phyloP scores from a whole-genome alignment of 2,329 filamentous ascomycete species.

The Huntiella abstrusa region DNA sequence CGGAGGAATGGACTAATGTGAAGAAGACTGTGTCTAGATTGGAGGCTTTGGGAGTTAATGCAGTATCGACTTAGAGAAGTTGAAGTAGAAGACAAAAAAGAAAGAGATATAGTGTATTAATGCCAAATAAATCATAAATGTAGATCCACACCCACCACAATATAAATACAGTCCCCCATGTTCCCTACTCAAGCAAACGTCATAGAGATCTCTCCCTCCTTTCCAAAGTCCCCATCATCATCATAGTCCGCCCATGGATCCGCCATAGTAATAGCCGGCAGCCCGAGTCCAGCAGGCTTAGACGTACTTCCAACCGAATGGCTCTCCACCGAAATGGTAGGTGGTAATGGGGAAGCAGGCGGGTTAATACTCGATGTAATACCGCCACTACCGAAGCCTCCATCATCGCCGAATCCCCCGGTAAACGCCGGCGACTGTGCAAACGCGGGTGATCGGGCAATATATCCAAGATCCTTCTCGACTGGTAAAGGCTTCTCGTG shows the following conservation, averaged over 20 bases:
- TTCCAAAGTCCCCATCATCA: constrained; percentile 41
- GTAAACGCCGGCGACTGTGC: constrained; percentile 13
- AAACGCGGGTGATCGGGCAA: constrained; percentile 12
- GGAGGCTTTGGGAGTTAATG: constrained; percentile 40
- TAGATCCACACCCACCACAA: too few species aligned
- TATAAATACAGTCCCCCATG: too few species aligned
- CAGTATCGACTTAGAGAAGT: constrained; percentile 19
- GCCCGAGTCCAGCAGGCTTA: constrained; percentile 21
- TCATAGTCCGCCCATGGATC: constrained; percentile 55
- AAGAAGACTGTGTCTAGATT: constrained; percentile 72
- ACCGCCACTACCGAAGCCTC: not conserved
- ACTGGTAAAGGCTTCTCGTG: constrained; percentile 19
- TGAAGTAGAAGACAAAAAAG: not conserved
- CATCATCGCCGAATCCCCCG: not conserved
- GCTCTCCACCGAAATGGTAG: not conserved
- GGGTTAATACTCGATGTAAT: constrained; percentile 7
- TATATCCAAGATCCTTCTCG: constrained; percentile 18
- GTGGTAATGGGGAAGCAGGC: constrained; percentile 10
- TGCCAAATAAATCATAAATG: too few species aligned
- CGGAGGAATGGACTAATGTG: constrained; percentile 82
- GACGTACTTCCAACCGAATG: not conserved
- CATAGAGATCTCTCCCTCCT: constrained; percentile 61
- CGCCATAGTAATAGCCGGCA: constrained; percentile 30
- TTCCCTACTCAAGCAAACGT: constrained; percentile 45
- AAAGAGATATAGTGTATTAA: not conserved